These are phyloP conservation scores for Trifolium subterraneum DNA, from an alignment of 306 rosid species.

Conservation along the genomic window DNA sequence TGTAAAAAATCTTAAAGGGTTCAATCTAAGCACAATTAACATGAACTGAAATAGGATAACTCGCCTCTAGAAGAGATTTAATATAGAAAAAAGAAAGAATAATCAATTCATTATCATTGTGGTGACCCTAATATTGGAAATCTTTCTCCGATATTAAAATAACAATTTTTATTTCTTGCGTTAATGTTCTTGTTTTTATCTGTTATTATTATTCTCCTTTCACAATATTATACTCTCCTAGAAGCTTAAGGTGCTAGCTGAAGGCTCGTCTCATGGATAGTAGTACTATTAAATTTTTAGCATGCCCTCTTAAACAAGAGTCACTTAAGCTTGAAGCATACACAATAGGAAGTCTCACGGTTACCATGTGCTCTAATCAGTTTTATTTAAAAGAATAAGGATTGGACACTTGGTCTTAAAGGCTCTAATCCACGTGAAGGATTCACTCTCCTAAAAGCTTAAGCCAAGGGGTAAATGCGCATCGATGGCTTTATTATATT, in stretches of 20 bases:
- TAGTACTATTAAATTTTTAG: conserved; percentile 12
- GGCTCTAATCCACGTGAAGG: not conserved
- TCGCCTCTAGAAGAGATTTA: not conserved
- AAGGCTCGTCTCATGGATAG: conserved; percentile 6
- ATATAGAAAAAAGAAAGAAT: not conserved
- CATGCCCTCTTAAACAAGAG: conserved; percentile 1
- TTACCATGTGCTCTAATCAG: not conserved
- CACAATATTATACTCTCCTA: not conserved
- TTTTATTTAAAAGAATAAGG: conserved; percentile 6
- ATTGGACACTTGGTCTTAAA: not conserved
- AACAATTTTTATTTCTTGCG: not conserved
- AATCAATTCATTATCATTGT: not conserved
- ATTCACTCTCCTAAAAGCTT: too few relatives aligned
- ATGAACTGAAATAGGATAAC: not conserved
- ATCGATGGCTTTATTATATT: too few relatives aligned
- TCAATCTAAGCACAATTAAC: not conserved
- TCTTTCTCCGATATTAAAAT: not conserved
- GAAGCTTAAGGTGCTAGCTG: conserved; percentile 1
- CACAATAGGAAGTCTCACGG: not conserved
- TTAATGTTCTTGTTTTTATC: not conserved
- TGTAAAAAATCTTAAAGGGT: not conserved
- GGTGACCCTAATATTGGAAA: not conserved
- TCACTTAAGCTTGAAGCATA: not conserved
- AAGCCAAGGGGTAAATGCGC: too few relatives aligned
- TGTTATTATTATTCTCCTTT: not conserved